Percentiles rank a stretch among this genome's conserved stretches.
Conservation (phyloP, 106 monocot genomes). For the Amphibolis antarctica region DNA sequence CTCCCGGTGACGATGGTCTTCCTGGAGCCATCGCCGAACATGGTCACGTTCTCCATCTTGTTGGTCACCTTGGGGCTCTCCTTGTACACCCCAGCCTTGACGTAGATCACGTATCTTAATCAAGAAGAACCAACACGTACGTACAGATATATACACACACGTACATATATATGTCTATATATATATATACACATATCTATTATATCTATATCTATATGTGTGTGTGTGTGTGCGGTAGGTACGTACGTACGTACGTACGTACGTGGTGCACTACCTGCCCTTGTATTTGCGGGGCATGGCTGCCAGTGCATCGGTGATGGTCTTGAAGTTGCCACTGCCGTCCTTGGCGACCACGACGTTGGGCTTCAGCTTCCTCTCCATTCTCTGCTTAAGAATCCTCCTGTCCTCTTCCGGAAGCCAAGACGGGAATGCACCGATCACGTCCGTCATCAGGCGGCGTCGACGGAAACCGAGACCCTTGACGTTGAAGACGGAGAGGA, state of each 20-base stretch:
- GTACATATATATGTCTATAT: not conserved
- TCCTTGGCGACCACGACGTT: slow-evolving; percentile 63
- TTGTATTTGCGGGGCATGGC: slow-evolving; percentile 34
- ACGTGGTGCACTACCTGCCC: slow-evolving; percentile 53
- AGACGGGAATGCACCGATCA: slow-evolving; percentile 6
- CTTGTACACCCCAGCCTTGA: slow-evolving; percentile 62
- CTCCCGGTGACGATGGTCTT: slow-evolving; percentile 61
- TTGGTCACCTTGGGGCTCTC: slow-evolving; percentile 47
- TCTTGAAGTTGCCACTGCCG: slow-evolving; percentile 54
- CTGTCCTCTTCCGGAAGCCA: slow-evolving; percentile 16
- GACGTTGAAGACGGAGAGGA: slow-evolving; percentile 13
- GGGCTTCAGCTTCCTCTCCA: slow-evolving; percentile 27
- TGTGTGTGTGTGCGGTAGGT: too few species aligned
- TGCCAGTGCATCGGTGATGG: slow-evolving; percentile 50
- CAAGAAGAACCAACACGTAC: not conserved
- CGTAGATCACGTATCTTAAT: slow-evolving; percentile 58
- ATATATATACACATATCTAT: not conserved
- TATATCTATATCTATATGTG: not conserved
- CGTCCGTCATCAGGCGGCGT: slow-evolving; percentile 4
- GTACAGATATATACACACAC: not conserved
- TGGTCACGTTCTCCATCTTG: slow-evolving; percentile 45
- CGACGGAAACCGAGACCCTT: too few species aligned
- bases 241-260: too few species aligned
- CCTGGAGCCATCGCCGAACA: slow-evolving; percentile 60
- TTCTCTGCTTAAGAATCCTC: slow-evolving; percentile 27